Evolutionary conservation across 495 filamentous ascomycete genomes (phyloP), one percentile per base, ranked within the genome.

Genomic region (Geopyxis carbonaria): DNA sequence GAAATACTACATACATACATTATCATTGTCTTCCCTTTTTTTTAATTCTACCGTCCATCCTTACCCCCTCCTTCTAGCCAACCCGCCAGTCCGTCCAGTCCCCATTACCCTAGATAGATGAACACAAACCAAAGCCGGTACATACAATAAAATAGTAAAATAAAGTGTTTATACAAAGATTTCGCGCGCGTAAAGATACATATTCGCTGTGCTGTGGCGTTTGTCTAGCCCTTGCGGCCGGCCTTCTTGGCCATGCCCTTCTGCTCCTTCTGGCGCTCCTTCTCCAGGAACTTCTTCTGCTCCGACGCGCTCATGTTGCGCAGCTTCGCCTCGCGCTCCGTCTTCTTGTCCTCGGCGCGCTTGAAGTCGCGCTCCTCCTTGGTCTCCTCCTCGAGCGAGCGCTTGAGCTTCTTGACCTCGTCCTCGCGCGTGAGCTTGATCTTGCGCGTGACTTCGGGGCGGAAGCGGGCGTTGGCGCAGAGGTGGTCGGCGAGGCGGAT

Each of bases 231-330:
- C 29, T 41, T 41, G 2, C 38, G n/a, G 22, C 29, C 18, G 61
- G 67, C 64, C 61, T 71, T 80, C 73, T 82, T 86, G 58, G 70
- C 66, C 22, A 60, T 64, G 56, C 73, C 83, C 59, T 72, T 76
- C 50, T 74, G 58, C 54, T 80, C 81, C 68, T 80, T 81, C 57
- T 89, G 78, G 47, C 69, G 67, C 69, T 97, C 89, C 57, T 76
- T 80, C 43, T 95, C 91, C 38, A 97, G 64, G 57, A 76, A 94
- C 65, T 87, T 93, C 63, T 82, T 78, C 70, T 95, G 89, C 51
- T 89, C 84, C 49, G 93, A 86, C 14, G 87, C 86, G 45, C 72
- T 83, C 65, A 97, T 72, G 6, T 71, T 68, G 52, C 77, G 80
- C 37, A 97, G 62, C 61, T 75, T 67, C 34, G 70, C 66, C 53